Evolutionary conservation across 2,329 filamentous ascomycete genomes (phyloP).

Genomic region (Aureobasidium leucospermi): DNA sequence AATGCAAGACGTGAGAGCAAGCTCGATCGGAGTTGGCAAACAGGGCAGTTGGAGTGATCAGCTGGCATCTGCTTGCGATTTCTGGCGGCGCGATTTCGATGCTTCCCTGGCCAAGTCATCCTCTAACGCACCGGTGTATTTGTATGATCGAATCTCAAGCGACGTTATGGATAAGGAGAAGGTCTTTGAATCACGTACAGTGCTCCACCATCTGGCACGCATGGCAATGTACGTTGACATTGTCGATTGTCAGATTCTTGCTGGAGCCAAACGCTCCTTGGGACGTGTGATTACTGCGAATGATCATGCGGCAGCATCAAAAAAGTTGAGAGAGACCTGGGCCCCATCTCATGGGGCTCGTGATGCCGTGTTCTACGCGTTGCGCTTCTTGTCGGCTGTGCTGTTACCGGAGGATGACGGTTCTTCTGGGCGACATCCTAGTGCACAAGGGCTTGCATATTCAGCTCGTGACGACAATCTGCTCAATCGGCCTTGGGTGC

Average conservation of each 20-base stretch:
- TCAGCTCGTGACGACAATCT: conserved; percentile 81
- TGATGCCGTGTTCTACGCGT: conserved; percentile 85
- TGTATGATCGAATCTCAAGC: conserved; percentile 35
- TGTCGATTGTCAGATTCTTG: conserved; percentile 95
- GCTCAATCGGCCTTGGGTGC: conserved; percentile 86
- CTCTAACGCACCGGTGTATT: conserved; percentile 19
- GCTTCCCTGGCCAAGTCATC: conserved; percentile 32
- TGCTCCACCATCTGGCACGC: conserved; percentile 87
- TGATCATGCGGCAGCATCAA: conserved; percentile 71
- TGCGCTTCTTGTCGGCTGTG: conserved; percentile 82
- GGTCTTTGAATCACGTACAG: conserved; percentile 80
- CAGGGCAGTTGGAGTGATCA: conserved; percentile 86
- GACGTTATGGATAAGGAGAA: conserved; percentile 55
- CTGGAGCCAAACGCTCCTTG: conserved; percentile 74
- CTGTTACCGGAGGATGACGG: conserved; percentile 54
- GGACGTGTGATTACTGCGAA: conserved; percentile 76
- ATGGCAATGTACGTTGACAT: conserved; percentile 98
- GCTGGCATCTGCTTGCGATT: conserved; percentile 80
- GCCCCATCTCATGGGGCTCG: conserved; percentile 80
- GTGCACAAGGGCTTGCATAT: conserved; percentile 46
- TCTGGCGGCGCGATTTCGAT: conserved; percentile 91
- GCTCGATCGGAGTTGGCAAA: conserved; percentile 76
- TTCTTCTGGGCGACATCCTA: conserved; percentile 7
- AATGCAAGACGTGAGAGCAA: conserved; percentile 87
- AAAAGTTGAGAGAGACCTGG: conserved; percentile 83